A percentile compares a stretch with the other conserved stretches of the same genome.
phyloP scores from a whole-genome alignment of 129 eudicot species.

The Arctium minus region DNA sequence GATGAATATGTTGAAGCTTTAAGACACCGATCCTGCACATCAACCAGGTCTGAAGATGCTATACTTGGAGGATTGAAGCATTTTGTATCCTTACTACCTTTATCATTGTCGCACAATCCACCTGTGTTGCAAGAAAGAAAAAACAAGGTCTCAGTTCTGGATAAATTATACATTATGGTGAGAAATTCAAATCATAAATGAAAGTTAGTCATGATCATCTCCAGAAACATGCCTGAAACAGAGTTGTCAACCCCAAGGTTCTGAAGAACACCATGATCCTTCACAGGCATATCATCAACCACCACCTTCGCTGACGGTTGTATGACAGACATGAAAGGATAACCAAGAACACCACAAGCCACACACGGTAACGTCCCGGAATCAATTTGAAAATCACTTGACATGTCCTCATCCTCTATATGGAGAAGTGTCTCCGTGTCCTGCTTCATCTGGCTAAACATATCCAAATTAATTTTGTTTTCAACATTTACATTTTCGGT shows the following conservation, averaged over 20 bases:
- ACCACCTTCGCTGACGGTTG: constrained; percentile 59
- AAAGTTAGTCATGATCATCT: neutral
- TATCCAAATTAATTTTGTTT: constrained; percentile 26
- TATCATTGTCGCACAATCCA: neutral
- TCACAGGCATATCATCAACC: constrained; percentile 24
- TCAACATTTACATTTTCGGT: constrained; percentile 23
- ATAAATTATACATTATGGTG: neutral
- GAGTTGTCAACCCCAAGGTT: constrained; percentile 13
- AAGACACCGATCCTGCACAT: constrained; percentile 16
- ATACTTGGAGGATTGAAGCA: neutral
- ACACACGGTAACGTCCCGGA: constrained; percentile 94
- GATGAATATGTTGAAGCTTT: constrained; percentile 24
- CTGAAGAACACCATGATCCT: constrained; percentile 17
- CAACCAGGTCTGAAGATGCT: constrained; percentile 20
- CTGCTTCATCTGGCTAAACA: constrained; percentile 23
- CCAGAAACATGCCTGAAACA: constrained; percentile 35
- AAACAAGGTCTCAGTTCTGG: neutral
- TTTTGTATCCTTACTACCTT: neutral
- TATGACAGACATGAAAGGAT: constrained; percentile 86
- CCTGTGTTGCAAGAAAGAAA: constrained; percentile 11
- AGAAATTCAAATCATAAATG: neutral
- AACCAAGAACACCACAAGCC: constrained; percentile 98
- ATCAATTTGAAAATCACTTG: constrained; percentile 70
- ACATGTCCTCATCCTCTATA: constrained; percentile 68
- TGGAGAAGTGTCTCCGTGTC: constrained; percentile 31